Percentiles rank a stretch among this genome's conserved stretches.
Conservation (phyloP, 352 stramenopile genomes). For the Achlya hypogyna region DNA sequence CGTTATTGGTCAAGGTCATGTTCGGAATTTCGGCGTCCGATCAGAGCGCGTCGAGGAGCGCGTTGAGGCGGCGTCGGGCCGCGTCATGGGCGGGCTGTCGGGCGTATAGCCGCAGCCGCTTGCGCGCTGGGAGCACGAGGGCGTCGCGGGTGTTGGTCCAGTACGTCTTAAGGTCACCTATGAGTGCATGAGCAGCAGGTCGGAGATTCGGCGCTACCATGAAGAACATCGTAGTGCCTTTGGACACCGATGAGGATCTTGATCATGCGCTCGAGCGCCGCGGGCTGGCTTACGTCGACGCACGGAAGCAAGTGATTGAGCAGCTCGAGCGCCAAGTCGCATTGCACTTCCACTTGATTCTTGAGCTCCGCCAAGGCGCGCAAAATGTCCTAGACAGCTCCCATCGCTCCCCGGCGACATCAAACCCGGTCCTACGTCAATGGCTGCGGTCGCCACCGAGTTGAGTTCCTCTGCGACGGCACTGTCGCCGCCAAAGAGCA, state of each 20-base stretch:
- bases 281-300: constrained; percentile 20
- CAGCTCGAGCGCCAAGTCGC: constrained; percentile 55
- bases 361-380: not conserved
- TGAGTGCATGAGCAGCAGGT: not conserved
- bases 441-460: constrained; percentile 30
- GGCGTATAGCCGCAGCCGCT: too few relatives aligned
- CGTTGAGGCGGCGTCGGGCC: too few relatives aligned
- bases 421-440: constrained; percentile 35
- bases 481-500: constrained; percentile 61
- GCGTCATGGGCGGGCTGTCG: too few relatives aligned
- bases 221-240: constrained; percentile 1
- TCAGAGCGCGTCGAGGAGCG: too few relatives aligned
- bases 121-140: not conserved
- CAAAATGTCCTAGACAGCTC: not conserved
- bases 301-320: constrained; percentile 40
- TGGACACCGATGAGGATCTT: constrained; percentile 16
- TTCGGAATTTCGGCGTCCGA: too few relatives aligned
- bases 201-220: not conserved
- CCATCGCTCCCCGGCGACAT: not conserved
- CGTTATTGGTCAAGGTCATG: too few relatives aligned
- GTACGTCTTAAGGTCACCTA: constrained; percentile 7
- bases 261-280: not conserved
- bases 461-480: constrained; percentile 46
- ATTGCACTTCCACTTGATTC: constrained; percentile 23
- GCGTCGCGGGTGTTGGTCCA: not conserved